Evolutionary conservation across 805 yeast species (phyloP).

Genomic region (Candida michaelii): DNA sequence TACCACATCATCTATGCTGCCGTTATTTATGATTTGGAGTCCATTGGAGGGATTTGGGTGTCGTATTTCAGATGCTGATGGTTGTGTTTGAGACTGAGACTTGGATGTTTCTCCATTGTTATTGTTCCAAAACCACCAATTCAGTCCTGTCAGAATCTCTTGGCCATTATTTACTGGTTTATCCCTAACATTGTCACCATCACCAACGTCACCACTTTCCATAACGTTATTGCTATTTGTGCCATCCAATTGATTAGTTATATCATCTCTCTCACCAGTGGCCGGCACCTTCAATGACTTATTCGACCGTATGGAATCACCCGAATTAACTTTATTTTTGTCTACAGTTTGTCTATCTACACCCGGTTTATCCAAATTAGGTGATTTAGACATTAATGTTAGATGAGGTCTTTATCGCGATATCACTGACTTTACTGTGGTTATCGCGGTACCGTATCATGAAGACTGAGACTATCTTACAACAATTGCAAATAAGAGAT

Average conservation of each 20-base stretch:
- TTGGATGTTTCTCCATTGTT: neutral
- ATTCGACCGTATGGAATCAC: neutral
- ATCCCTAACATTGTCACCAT: neutral
- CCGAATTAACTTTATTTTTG: neutral
- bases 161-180: neutral
- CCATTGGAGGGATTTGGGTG: neutral
- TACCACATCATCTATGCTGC: too few species aligned
- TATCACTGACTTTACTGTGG: too few species aligned
- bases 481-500: slow-evolving; percentile 30
- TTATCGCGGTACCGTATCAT: neutral
- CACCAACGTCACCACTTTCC: neutral
- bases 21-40: too few species aligned
- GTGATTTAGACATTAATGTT: neutral
- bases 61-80: neutral
- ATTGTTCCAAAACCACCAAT: slow-evolving; percentile 8
- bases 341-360: too few species aligned
- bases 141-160: neutral
- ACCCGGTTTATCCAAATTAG: neutral
- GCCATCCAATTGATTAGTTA: neutral
- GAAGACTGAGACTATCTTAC: slow-evolving; percentile 17
- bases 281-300: slow-evolving; percentile 1
- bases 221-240: neutral
- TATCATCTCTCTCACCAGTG: slow-evolving; percentile 1
- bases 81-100: neutral
- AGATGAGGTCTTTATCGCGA: too few species aligned